Base-by-base conservation (phyloP, 2,329 filamentous ascomycete genomes). In the Microsporum audouinii region DNA sequence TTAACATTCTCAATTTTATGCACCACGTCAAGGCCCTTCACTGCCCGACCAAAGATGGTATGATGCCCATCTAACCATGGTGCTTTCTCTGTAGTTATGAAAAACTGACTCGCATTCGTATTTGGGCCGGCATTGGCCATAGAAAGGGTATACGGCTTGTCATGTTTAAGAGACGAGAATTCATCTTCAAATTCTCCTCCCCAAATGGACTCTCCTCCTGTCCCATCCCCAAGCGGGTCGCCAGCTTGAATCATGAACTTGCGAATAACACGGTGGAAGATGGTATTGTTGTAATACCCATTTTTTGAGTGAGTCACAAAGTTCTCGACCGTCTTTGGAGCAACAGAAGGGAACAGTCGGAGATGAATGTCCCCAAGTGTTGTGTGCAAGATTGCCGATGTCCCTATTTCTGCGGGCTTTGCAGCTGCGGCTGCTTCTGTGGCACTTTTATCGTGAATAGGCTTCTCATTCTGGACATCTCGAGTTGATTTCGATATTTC, bases 81-180 rank as follows among this genome's bases (percentile, higher is more conserved):
- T 78, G 94, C 91, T 77, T 95, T 95, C 75, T 96, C 95, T 0
- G 92, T 96, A 0, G 94, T 99, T 66, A 99, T 96, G 70, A 99
- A 99, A 73, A 99, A 99, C 73, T 99, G 94, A 70, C 88, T 94
- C 12, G 88, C 94, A 71, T 99, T 99, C 39, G 91, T 96, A 69
- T 92, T 91, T 0, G 91, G 90, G 0, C 94, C 94, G 0, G 94
- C 92, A 73, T 99, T 99, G 10, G 94, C 94, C 94, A 99, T 99
- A 72, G 89, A 95, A 62, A 97, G 80, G 0, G 91, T 97, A 72
- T 96, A 99, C 1, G 94, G 88, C 76, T 94, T 95, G 77, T 99
- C 94, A 70, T 99, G 94, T 72, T 88, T 89, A 64, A 99, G 76
- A 17, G 84, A 88, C 67, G 88, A 91, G 68, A 99, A 96, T 73